Percentiles rank a stretch among this genome's conserved stretches.
Conservation (phyloP, 1,284 basidiomycete species). For the Tilletiaria anomala region DNA sequence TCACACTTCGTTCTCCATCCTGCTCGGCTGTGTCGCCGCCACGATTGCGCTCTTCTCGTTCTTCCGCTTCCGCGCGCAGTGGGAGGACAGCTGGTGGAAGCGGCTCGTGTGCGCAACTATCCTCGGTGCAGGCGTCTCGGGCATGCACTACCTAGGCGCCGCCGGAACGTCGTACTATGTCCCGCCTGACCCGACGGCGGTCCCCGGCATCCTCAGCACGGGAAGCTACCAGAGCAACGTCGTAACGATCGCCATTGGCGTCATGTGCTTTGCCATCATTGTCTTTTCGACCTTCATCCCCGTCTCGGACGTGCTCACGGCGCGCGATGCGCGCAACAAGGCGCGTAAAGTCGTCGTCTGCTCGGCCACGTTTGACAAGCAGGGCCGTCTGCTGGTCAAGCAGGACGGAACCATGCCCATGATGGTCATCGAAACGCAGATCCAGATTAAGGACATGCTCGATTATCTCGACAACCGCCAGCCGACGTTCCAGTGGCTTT, state of each 20-base stretch:
- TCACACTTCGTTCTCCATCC: slow-evolving; percentile 42
- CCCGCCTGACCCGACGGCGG: slow-evolving; percentile 15
- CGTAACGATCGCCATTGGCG: slow-evolving; percentile 38
- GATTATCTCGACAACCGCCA: slow-evolving; percentile 43
- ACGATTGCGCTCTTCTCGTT: slow-evolving; percentile 43
- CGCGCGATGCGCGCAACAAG: slow-evolving; percentile 40
- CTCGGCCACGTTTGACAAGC: slow-evolving; percentile 44
- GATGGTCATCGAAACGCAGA: slow-evolving; percentile 45
- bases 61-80: slow-evolving; percentile 44
- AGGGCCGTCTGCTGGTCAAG: slow-evolving; percentile 44
- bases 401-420: slow-evolving; percentile 45
- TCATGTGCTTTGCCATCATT: slow-evolving; percentile 45
- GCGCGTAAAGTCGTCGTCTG: slow-evolving; percentile 45
- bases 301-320: slow-evolving; percentile 39
- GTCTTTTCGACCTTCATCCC: slow-evolving; percentile 41
- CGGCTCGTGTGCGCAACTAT: slow-evolving; percentile 41
- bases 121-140: slow-evolving; percentile 43
- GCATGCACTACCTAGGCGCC: slow-evolving; percentile 47
- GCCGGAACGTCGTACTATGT: slow-evolving; percentile 43
- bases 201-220: slow-evolving; percentile 8
- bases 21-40: slow-evolving; percentile 43
- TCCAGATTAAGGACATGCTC: slow-evolving; percentile 40
- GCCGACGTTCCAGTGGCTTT: slow-evolving; percentile 46
- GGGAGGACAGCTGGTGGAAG: slow-evolving; percentile 46
- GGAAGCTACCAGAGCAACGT: slow-evolving; percentile 32